phyloP scores from a whole-genome alignment of 176 grass and related monocot species.

The Triticum timopheevii region DNA sequence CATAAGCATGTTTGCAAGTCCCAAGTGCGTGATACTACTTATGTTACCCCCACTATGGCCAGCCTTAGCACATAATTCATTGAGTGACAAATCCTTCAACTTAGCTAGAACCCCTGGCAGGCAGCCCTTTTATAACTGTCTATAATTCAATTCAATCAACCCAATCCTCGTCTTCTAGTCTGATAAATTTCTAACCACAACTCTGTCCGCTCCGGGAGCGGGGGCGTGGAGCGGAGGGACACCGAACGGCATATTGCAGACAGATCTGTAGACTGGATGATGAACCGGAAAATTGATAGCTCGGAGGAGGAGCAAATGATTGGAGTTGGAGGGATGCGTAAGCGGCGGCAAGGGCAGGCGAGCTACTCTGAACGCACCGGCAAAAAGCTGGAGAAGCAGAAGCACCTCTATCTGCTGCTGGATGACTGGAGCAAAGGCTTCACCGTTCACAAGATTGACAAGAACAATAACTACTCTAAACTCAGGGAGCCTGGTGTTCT shows the following conservation, averaged over 20 bases:
- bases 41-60: too few species aligned
- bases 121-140: background rate
- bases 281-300: background rate
- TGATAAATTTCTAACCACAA: too few species aligned
- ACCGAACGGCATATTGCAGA: too few species aligned
- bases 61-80: too few species aligned
- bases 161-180: background rate
- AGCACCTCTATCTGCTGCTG: background rate
- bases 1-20: too few species aligned
- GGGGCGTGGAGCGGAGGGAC: too few species aligned
- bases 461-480: background rate
- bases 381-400: background rate
- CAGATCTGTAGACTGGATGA: background rate
- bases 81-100: too few species aligned
- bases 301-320: background rate
- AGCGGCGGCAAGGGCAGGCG: background rate
- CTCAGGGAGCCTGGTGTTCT: background rate
- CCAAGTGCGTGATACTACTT: too few species aligned
- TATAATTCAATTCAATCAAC: background rate
- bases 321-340: background rate
- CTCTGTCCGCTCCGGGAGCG: too few species aligned
- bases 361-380: background rate
- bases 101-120: background rate
- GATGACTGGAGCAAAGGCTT: background rate
- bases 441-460: background rate